phyloP scores from a whole-genome alignment of 1,284 basidiomycete species.

The Ceratobasidium sp. region DNA sequence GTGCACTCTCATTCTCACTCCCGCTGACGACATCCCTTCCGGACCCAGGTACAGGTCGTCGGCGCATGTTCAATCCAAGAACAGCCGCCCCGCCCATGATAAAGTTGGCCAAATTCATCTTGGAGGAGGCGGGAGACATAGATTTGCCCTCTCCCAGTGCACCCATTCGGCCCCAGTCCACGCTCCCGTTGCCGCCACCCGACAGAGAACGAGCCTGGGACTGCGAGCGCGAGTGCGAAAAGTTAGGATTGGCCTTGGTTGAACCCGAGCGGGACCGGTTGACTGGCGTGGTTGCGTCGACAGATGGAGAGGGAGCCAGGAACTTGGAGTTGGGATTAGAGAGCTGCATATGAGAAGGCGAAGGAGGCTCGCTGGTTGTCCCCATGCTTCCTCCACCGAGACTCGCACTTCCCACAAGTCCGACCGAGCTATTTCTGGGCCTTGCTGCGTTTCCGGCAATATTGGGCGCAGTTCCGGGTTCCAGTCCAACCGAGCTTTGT shows the following conservation, averaged over 20 bases:
- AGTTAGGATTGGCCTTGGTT: not conserved
- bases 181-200: not conserved
- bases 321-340: not conserved
- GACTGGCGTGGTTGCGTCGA: not conserved
- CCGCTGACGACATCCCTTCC: conserved; percentile 18
- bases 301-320: not conserved
- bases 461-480: not conserved
- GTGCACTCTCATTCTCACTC: conserved; percentile 34
- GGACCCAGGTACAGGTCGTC: not conserved
- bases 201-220: conserved; percentile 28
- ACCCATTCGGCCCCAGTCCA: not conserved
- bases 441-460: not conserved
- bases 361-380: conserved; percentile 19
- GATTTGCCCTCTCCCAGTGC: conserved; percentile 1
- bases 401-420: not conserved
- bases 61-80: conserved; percentile 5
- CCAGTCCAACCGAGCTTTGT: not conserved
- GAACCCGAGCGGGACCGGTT: conserved; percentile 24
- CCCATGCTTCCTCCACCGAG: not conserved
- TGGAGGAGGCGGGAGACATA: conserved; percentile 30
- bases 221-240: conserved; percentile 20
- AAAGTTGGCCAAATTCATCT: conserved; percentile 35
- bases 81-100: conserved; percentile 33
- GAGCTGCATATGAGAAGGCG: conserved; percentile 3
- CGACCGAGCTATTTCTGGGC: conserved; percentile 9